Percentiles rank a stretch among this genome's conserved stretches.
phyloP scores from a whole-genome alignment of 164 flowering plant genomes.

The Macadamia tetraphylla region DNA sequence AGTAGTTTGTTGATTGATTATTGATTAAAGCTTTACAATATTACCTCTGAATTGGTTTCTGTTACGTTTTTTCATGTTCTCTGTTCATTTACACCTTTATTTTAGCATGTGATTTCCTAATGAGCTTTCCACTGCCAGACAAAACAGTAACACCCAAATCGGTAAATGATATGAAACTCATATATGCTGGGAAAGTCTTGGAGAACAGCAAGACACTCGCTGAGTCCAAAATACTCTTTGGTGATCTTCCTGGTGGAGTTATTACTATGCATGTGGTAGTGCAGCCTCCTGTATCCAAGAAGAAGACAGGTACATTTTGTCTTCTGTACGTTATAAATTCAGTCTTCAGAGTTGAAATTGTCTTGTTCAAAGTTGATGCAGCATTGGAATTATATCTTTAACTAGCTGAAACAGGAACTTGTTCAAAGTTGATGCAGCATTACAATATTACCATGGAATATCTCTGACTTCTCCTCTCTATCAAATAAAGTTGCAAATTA shows the following conservation, averaged over 20 bases:
- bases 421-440: not conserved
- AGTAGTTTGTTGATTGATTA: not conserved
- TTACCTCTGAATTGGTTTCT: too few species aligned
- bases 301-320: conserved; percentile 18
- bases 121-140: conserved; percentile 18
- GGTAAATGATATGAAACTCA: conserved; percentile 46
- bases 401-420: not conserved
- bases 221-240: conserved; percentile 37
- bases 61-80: too few species aligned
- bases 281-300: conserved; percentile 30
- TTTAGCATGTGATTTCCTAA: not conserved
- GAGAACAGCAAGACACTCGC: conserved; percentile 61
- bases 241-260: conserved; percentile 52
- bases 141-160: conserved; percentile 42
- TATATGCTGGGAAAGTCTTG: conserved; percentile 56
- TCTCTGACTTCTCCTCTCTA: too few species aligned
- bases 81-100: not conserved
- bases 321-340: not conserved
- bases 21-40: not conserved
- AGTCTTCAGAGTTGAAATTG: not conserved
- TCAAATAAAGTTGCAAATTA: too few species aligned
- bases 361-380: not conserved
- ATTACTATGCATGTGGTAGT: conserved; percentile 49
- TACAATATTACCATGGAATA: not conserved
- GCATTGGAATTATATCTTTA: not conserved